Percentiles rank a stretch among this genome's conserved stretches.
These are phyloP conservation scores for Neurospora tetrasperma DNA, from an alignment of 495 filamentous ascomycete species.

Conservation along the genomic window DNA sequence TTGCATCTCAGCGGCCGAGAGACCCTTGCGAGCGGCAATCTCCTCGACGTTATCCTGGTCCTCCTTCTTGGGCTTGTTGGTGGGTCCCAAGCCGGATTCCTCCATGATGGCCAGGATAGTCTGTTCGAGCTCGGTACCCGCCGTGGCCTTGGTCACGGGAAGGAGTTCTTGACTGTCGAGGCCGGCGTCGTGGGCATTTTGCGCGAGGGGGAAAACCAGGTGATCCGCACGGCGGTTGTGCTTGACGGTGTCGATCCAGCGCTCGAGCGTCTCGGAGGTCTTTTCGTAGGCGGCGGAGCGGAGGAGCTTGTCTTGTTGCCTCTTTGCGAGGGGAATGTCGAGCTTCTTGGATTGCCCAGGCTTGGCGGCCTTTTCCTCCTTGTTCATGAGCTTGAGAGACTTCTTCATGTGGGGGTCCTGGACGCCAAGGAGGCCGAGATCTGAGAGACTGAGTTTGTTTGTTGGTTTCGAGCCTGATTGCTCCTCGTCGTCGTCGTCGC, in stretches of 20 bases:
- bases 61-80: conserved; percentile 34
- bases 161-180: conserved; percentile 41
- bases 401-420: conserved; percentile 69
- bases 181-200: conserved; percentile 49
- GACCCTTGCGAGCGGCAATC: conserved; percentile 42
- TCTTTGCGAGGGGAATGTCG: conserved; percentile 73
- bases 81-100: conserved; percentile 65
- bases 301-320: conserved; percentile 81
- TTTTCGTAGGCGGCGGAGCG: conserved; percentile 80
- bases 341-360: conserved; percentile 60
- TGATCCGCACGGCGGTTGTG: conserved; percentile 87
- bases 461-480: conserved; percentile 34
- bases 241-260: conserved; percentile 93
- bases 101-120: conserved; percentile 79
- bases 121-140: conserved; percentile 70
- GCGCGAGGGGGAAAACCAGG: conserved; percentile 76
- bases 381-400: conserved; percentile 59
- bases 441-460: conserved; percentile 68
- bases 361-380: conserved; percentile 39
- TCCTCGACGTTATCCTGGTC: conserved; percentile 56
- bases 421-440: conserved; percentile 59
- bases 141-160: conserved; percentile 44
- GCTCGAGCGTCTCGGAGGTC: conserved; percentile 78
- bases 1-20: conserved; percentile 59
- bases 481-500: conserved; percentile 21